Percentiles rank a stretch among this genome's conserved stretches.
Conservation (phyloP, 2,329 filamentous ascomycete genomes). For the Neocucurbitaria cava region DNA sequence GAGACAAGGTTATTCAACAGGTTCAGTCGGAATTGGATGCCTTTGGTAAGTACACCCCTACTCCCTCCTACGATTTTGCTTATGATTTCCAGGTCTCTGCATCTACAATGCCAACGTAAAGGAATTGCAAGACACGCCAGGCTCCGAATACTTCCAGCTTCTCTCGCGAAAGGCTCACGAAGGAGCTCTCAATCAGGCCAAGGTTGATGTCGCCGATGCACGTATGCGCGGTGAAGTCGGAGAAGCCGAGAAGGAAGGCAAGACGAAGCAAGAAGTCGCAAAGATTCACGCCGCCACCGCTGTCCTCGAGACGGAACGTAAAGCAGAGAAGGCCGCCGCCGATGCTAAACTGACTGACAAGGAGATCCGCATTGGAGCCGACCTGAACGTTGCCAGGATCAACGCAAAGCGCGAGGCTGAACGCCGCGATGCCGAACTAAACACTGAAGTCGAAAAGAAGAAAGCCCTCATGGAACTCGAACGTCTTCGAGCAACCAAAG, state of each 20-base stretch:
- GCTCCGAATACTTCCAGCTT: conserved; percentile 83
- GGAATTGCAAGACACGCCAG: conserved; percentile 82
- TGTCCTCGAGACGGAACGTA: conserved; percentile 82
- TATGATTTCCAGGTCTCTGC: no score
- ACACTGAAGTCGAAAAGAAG: conserved; percentile 78
- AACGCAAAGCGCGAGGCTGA: conserved; percentile 76
- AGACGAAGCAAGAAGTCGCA: conserved; percentile 84
- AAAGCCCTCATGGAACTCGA: conserved; percentile 82
- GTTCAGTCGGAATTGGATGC: conserved; percentile 81
- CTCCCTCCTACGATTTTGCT: no score
- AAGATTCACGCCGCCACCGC: conserved; percentile 88
- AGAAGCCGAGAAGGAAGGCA: conserved; percentile 78
- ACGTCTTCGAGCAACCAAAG: conserved; percentile 76
- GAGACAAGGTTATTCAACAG: conserved; percentile 68
- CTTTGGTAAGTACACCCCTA: no score
- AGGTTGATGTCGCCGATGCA: conserved; percentile 66
- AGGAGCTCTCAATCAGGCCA: conserved; percentile 81
- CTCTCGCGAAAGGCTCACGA: conserved; percentile 85
- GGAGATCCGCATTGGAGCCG: conserved; percentile 74
- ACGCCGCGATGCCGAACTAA: conserved; percentile 78
- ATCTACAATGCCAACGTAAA: conserved; percentile 79
- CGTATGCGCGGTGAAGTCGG: conserved; percentile 73
- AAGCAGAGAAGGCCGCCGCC: conserved; percentile 79
- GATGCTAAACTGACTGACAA: conserved; percentile 77
- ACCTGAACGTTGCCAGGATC: conserved; percentile 78